Evolutionary conservation across 331 rosid genomes (phyloP).

Genomic region (Phaseolus coccineus): DNA sequence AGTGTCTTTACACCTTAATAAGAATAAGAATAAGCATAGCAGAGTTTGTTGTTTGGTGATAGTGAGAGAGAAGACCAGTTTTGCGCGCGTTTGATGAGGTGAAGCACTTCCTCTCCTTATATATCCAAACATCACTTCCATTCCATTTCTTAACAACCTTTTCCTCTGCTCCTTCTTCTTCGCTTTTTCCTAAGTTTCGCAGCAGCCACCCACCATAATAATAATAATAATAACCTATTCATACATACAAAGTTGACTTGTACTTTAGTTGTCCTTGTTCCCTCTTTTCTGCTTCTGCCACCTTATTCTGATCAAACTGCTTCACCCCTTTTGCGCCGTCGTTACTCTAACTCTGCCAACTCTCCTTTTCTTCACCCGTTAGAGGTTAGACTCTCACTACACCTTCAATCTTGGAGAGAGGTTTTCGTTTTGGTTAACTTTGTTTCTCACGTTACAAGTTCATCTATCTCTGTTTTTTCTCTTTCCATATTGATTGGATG

Average conservation of each 20-base stretch:
- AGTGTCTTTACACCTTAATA: background rate
- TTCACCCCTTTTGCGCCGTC: background rate
- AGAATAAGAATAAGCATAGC: background rate
- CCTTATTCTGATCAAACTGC: background rate
- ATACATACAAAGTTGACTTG: slow-evolving; percentile 3
- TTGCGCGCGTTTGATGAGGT: background rate
- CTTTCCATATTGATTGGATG: slow-evolving; percentile 4
- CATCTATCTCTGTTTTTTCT: background rate
- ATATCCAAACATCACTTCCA: slow-evolving; percentile 2
- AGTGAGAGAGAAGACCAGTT: slow-evolving; percentile 27
- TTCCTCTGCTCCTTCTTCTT: background rate
- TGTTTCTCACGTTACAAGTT: slow-evolving; percentile 12
- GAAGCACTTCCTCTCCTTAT: background rate
- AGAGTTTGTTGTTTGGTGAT: slow-evolving; percentile 8
- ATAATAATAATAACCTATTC: background rate
- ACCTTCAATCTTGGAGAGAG: background rate
- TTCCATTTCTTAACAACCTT: slow-evolving; percentile 24
- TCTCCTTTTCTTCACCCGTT: slow-evolving; percentile 3
- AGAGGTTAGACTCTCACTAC: slow-evolving; percentile 27
- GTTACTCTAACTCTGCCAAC: slow-evolving; percentile 1
- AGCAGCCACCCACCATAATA: slow-evolving; percentile 6
- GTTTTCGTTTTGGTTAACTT: slow-evolving; percentile 5
- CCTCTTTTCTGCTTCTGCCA: background rate
- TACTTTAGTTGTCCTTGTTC: slow-evolving; percentile 2
- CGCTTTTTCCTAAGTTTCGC: background rate